phyloP scores from a whole-genome alignment of 495 filamentous ascomycete genomes.

The Parathielavia hyrcaniae region DNA sequence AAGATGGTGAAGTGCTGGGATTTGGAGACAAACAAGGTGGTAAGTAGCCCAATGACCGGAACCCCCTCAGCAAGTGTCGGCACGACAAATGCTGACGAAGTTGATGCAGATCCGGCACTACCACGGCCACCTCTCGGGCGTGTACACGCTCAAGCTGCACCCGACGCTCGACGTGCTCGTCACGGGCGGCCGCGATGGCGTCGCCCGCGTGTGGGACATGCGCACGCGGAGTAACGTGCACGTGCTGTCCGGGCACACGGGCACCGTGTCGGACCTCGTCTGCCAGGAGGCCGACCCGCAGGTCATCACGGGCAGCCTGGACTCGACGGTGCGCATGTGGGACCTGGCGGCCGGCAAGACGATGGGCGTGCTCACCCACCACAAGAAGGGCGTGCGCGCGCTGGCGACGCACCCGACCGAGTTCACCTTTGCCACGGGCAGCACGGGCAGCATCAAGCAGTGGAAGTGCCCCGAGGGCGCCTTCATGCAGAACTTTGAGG shows the following conservation, averaged over 20 bases:
- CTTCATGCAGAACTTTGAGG: constrained; percentile 99
- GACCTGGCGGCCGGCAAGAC: constrained; percentile 94
- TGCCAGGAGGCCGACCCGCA: constrained; percentile 97
- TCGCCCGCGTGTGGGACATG: constrained; percentile 98
- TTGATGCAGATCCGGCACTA: constrained; percentile 71
- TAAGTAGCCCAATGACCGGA: constrained; percentile 1
- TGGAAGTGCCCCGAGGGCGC: constrained; percentile 98
- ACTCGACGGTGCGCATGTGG: constrained; percentile 90
- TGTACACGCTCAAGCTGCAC: constrained; percentile 86
- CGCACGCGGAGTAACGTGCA: constrained; percentile 91
- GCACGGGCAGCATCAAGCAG: constrained; percentile 92
- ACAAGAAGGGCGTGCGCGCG: constrained; percentile 94
- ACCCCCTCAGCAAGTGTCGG: neutral
- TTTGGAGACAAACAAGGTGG: constrained; percentile 92
- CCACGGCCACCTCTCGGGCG: constrained; percentile 93
- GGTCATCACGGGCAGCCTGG: constrained; percentile 83
- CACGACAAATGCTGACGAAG: constrained; percentile 1
- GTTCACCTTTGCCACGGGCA: constrained; percentile 92
- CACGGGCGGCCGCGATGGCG: constrained; percentile 91
- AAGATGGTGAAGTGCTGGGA: constrained; percentile 99
- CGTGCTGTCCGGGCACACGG: constrained; percentile 82
- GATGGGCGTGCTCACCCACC: constrained; percentile 93
- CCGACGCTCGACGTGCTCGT: constrained; percentile 91
- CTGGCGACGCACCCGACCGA: constrained; percentile 83
- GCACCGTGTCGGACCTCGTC: constrained; percentile 79